Conservation (phyloP, 345 rosid species). For the Eucalyptus curtisii region DNA sequence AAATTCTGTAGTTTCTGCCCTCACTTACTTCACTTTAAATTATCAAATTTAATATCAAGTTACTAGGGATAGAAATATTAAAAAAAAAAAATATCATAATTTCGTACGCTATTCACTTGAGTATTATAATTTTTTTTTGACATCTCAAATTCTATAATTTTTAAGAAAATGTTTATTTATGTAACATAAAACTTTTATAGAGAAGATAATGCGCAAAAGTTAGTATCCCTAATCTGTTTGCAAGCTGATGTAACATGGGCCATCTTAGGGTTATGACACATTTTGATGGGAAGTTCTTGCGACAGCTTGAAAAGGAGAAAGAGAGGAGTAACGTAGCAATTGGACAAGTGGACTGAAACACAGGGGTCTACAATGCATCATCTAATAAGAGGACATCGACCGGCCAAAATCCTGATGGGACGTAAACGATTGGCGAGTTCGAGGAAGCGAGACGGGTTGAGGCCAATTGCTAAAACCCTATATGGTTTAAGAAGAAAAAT, state of each 20-base stretch:
- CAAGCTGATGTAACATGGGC: not conserved
- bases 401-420: not conserved
- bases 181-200: not conserved
- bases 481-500: not conserved
- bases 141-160: no score
- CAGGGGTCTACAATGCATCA: not conserved
- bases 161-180: no score
- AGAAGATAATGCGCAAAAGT: not conserved
- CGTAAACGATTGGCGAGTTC: not conserved
- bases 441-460: not conserved
- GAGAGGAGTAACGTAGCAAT: not conserved
- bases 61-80: not conserved
- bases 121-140: no score
- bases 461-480: not conserved
- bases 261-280: not conserved
- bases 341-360: not conserved
- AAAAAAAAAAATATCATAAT: no score
- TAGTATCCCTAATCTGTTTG: not conserved
- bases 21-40: not conserved
- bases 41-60: not conserved
- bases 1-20: not conserved
- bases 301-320: not conserved
- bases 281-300: not conserved
- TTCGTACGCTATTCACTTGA: fast-evolving
- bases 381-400: not conserved